These are phyloP conservation scores for Eragrostis nindensis DNA, from an alignment of 176 grass and related monocot species.

Conservation along the genomic window DNA sequence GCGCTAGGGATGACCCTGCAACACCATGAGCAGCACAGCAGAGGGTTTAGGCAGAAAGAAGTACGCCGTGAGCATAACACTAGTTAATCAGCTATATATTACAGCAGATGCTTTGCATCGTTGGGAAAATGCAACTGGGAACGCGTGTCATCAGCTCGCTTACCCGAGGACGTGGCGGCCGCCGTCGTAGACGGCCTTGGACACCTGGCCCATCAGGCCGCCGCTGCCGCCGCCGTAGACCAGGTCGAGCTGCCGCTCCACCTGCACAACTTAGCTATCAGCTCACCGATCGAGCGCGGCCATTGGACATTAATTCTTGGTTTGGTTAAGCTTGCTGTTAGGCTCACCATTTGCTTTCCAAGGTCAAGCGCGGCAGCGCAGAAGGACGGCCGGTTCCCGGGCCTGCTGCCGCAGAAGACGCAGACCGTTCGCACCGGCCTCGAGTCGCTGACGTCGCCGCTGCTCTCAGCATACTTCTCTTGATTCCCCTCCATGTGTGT, in stretches of 20 bases:
- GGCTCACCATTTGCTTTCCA: constrained; percentile 72
- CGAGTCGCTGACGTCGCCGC: constrained; percentile 4
- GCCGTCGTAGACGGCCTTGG: constrained; percentile 78
- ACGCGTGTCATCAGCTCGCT: not conserved
- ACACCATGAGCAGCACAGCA: not conserved
- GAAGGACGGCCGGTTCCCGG: constrained; percentile 78
- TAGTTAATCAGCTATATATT: too few species aligned
- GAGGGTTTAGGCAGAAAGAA: too few species aligned
- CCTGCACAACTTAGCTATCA: constrained; percentile 42
- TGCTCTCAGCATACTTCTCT: constrained; percentile 19
- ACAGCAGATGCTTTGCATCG: not conserved
- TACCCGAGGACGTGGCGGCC: constrained; percentile 95
- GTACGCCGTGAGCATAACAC: not conserved
- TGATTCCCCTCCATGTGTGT: constrained; percentile 52
- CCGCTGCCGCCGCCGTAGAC: constrained; percentile 96
- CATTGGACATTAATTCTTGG: not conserved
- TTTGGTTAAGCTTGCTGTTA: not conserved
- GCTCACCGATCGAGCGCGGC: not conserved
- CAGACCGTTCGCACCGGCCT: constrained; percentile 60
- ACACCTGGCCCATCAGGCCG: constrained; percentile 91
- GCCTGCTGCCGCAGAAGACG: constrained; percentile 90
- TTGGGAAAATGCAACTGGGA: not conserved
- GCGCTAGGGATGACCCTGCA: constrained; percentile 84
- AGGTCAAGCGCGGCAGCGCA: constrained; percentile 80
- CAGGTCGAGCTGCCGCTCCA: constrained; percentile 76